These are phyloP conservation scores for Stagonosporopsis cucurbitacearum DNA, from an alignment of 2,329 filamentous ascomycete species.

Conservation along the genomic window DNA sequence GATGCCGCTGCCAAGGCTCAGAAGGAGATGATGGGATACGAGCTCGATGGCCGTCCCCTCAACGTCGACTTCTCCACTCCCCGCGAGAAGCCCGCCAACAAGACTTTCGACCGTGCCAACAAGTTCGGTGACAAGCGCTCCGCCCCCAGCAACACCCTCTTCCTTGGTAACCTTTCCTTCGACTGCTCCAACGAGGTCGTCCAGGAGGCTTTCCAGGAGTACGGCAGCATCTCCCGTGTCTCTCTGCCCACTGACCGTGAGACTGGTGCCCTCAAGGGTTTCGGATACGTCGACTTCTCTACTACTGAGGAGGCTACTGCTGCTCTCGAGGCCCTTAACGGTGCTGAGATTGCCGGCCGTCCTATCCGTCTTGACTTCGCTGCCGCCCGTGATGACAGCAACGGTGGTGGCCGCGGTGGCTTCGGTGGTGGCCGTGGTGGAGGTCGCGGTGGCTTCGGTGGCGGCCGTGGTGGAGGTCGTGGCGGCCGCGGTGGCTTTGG, in stretches of 20 bases:
- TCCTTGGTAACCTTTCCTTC: conserved; percentile 90
- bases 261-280: conserved; percentile 84
- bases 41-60: conserved; percentile 75
- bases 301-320: conserved; percentile 82
- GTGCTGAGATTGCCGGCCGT: conserved; percentile 74
- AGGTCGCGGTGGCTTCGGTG: conserved; percentile 55
- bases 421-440: conserved; percentile 60
- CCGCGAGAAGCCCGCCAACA: conserved; percentile 60
- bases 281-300: conserved; percentile 86
- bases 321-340: conserved; percentile 74
- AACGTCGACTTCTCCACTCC: conserved; percentile 81
- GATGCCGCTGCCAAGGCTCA: conserved; percentile 74
- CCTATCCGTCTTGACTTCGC: conserved; percentile 84
- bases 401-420: conserved; percentile 60
- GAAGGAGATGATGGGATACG: conserved; percentile 74
- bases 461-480: conserved; percentile 53
- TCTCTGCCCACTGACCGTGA: conserved; percentile 90
- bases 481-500: conserved; percentile 58
- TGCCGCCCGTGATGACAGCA: conserved; percentile 67
- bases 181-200: conserved; percentile 79
- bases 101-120: conserved; percentile 64
- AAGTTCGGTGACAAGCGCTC: conserved; percentile 81
- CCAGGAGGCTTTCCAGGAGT: conserved; percentile 74
- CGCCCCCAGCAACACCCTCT: conserved; percentile 84
- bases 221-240: conserved; percentile 75